phyloP scores from a whole-genome alignment of 768 basidiomycete species.

The Leccinum subgranulosum region DNA sequence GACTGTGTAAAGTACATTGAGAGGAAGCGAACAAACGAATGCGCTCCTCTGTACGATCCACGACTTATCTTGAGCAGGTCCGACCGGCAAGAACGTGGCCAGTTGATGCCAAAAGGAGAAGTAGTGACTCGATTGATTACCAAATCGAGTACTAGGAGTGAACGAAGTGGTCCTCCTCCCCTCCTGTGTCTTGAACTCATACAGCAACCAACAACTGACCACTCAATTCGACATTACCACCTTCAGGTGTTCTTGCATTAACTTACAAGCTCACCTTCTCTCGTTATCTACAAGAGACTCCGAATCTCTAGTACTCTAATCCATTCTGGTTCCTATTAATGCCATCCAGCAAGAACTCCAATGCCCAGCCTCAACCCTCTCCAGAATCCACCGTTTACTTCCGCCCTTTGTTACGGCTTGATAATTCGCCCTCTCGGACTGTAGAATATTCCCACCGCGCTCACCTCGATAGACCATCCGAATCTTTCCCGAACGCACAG shows the following conservation, averaged over 20 bases:
- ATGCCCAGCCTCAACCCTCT: constrained; percentile 22
- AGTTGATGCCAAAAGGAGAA: constrained; percentile 22
- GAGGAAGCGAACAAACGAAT: too few species aligned
- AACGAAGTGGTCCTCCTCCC: constrained; percentile 2
- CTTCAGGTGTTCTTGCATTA: constrained; percentile 30
- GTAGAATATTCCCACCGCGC: constrained; percentile 8
- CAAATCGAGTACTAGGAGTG: constrained; percentile 8
- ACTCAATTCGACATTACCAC: constrained; percentile 1
- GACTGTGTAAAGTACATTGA: background rate
- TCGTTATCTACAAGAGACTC: constrained; percentile 21
- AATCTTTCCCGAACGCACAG: constrained; percentile 6
- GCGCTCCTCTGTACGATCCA: too few species aligned
- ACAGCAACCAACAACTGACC: constrained; percentile 18
- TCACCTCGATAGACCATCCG: constrained; percentile 8
- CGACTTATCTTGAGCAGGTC: too few species aligned
- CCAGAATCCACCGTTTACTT: constrained; percentile 20
- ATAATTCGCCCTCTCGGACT: constrained; percentile 27
- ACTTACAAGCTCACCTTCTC: constrained; percentile 28
- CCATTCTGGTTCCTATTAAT: constrained; percentile 24
- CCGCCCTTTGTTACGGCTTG: constrained; percentile 31
- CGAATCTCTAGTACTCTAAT: constrained; percentile 13
- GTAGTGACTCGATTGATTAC: constrained; percentile 21
- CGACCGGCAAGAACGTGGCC: background rate
- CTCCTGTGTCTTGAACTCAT: constrained; percentile 24
- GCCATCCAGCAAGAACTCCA: constrained; percentile 24